A percentile compares a stretch with the other conserved stretches of the same genome.
Conservation (phyloP, 306 rosid genomes). For the Luffa acutangula region DNA sequence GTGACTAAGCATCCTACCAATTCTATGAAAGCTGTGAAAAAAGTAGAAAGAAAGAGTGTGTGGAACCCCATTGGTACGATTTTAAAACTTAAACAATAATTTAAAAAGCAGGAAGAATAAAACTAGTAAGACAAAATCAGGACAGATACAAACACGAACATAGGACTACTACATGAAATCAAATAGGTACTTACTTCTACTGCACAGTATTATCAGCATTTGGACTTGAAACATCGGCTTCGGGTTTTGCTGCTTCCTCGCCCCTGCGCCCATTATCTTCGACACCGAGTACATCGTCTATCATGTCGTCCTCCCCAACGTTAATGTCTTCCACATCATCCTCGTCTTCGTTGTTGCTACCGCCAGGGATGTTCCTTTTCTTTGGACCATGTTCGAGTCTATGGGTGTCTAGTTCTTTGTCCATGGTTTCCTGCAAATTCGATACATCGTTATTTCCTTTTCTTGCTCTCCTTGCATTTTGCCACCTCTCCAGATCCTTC, state of each 20-base stretch:
- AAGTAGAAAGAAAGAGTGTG: neutral
- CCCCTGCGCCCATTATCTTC: slow-evolving; percentile 60
- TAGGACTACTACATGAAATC: neutral
- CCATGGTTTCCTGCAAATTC: slow-evolving; percentile 97
- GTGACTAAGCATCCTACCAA: slow-evolving; percentile 1
- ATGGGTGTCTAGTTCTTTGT: slow-evolving; percentile 90
- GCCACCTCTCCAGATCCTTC: slow-evolving; percentile 95
- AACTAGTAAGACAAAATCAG: slow-evolving; percentile 2
- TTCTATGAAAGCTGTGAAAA: neutral
- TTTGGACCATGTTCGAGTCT: slow-evolving; percentile 99
- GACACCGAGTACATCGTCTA: slow-evolving; percentile 71
- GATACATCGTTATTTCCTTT: slow-evolving; percentile 45
- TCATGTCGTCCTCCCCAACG: slow-evolving; percentile 81
- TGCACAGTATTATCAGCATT: slow-evolving; percentile 25
- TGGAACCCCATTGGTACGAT: neutral
- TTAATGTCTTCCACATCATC: slow-evolving; percentile 91
- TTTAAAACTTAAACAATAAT: neutral
- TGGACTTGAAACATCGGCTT: slow-evolving; percentile 21
- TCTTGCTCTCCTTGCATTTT: slow-evolving; percentile 70
- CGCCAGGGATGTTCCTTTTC: slow-evolving; percentile 74
- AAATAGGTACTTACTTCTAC: slow-evolving; percentile 1
- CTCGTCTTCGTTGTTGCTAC: slow-evolving; percentile 67
- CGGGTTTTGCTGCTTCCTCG: slow-evolving; percentile 55
- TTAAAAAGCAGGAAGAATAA: slow-evolving; percentile 1
- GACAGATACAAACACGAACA: neutral